Percentiles rank a stretch among this genome's conserved stretches.
Evolutionary conservation across 345 rosid genomes (phyloP).

Genomic region (Dovyalis caffra): DNA sequence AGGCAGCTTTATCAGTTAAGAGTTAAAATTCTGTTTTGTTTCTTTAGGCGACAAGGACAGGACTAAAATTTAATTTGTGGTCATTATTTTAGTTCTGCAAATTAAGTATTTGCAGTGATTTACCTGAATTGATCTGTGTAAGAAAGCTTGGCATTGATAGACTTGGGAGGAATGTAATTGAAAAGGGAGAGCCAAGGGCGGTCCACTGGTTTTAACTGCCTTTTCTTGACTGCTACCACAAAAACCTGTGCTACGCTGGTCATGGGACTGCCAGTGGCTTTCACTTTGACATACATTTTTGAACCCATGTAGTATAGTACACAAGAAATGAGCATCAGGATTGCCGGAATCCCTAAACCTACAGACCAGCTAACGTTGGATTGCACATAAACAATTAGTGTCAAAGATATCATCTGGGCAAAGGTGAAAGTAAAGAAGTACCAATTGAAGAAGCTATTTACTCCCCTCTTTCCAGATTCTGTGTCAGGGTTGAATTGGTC

Average conservation of each 20-base stretch:
- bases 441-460: conserved; percentile 62
- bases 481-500: conserved; percentile 57
- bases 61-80: neutral
- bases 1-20: neutral
- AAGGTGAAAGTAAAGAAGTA: conserved; percentile 50
- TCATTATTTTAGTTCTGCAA: neutral
- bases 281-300: conserved; percentile 35
- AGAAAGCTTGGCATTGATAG: conserved; percentile 41
- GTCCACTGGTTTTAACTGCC: conserved; percentile 41
- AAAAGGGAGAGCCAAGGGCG: conserved; percentile 39
- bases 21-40: neutral
- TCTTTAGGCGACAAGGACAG: neutral
- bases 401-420: conserved; percentile 42
- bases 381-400: conserved; percentile 50
- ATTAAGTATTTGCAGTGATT: neutral
- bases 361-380: conserved; percentile 56
- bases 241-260: conserved; percentile 39
- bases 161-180: conserved; percentile 26
- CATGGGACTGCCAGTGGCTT: conserved; percentile 44
- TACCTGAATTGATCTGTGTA: conserved; percentile 48
- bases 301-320: conserved; percentile 38
- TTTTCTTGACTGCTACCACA: conserved; percentile 55
- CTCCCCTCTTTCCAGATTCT: conserved; percentile 38
- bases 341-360: conserved; percentile 53
- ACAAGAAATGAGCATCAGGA: conserved; percentile 43